Base-by-base conservation (phyloP, 768 basidiomycete genomes). In the Mycena metata region DNA sequence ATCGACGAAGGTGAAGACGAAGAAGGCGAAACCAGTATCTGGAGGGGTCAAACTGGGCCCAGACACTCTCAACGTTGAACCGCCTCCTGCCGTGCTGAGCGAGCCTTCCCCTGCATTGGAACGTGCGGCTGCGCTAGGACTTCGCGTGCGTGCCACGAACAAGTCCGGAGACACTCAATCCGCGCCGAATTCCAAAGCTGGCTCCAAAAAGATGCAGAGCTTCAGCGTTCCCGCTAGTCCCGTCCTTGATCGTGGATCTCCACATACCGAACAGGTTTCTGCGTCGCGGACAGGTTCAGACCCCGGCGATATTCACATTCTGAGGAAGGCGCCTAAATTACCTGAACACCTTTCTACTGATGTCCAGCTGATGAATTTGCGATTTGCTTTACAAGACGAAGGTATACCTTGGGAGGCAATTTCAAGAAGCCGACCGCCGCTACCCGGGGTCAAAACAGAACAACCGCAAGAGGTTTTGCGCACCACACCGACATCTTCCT, bases 291-390 rank as follows among this genome's bases (percentile, higher is more conserved):
- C 65, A 26, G 72, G 79, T 39, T 60, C 73, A 19, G 77, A 80
- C 66, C 46, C 64, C 10, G 79, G 78, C n/a, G 73, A 80, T 54
- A 42, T 78, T 30, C 71, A 60, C 42, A 66, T 79, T 5, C 57
- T 77, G 5, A 72, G 23, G 24, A 55, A 41, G 39, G 70, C 73
- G 1, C 74, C 57, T 24, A 43, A 72, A 33, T 35, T 74, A 10
- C 26, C 60, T 16, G 63, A 69, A 33, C 33, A 65, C 3, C 59
- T 77, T 15, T 74, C 75, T 0, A 68, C 74, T n/a, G 75, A 76
- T 67, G 76, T 75, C 5, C 78, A 79, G 58, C 70, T 73, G 21
- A 70, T 72, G 42, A 80, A 80, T 68, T 49, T 79, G 35, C 75
- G 77, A 5, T 70, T 66, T 36, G 71, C 77, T 5, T 68, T 75